Evolutionary conservation across 2,329 filamentous ascomycete genomes (phyloP).

Genomic region (Seiridium unicorne): DNA sequence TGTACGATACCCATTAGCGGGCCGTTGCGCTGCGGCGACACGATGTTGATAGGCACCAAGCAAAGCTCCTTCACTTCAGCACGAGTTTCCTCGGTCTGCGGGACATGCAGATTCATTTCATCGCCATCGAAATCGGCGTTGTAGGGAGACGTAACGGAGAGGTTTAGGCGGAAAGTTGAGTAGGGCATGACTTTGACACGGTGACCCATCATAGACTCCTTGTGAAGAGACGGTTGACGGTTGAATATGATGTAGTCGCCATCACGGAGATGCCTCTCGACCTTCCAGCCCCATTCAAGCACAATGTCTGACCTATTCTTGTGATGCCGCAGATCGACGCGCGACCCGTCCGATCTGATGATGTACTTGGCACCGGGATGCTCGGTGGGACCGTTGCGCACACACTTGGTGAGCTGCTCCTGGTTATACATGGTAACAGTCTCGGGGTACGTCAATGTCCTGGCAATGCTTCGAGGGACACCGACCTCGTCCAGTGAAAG

Average conservation of each 20-base stretch:
- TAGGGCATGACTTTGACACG: constrained; percentile 97
- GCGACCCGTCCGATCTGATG: constrained; percentile 86
- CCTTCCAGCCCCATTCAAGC: constrained; percentile 96
- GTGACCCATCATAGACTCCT: constrained; percentile 99
- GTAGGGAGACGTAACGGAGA: constrained; percentile 97
- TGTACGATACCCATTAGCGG: constrained; percentile 99
- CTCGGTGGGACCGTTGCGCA: constrained; percentile 90
- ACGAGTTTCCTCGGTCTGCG: constrained; percentile 93
- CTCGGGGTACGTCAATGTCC: constrained; percentile 92
- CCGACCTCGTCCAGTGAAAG: constrained; percentile 95
- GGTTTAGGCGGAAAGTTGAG: constrained; percentile 94
- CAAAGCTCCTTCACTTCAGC: constrained; percentile 93
- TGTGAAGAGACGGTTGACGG: constrained; percentile 97
- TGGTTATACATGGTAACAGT: constrained; percentile 98
- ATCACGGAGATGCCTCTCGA: constrained; percentile 93
- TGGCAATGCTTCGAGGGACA: constrained; percentile 89
- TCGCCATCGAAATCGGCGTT: constrained; percentile 99
- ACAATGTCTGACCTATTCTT: constrained; percentile 83
- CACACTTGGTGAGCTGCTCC: constrained; percentile 81
- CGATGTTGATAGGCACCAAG: constrained; percentile 97
- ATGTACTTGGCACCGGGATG: constrained; percentile 97
- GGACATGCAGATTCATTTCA: constrained; percentile 99
- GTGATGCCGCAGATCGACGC: constrained; percentile 93
- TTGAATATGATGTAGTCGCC: constrained; percentile 99
- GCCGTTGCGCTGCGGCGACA: constrained; percentile 94